Evolutionary conservation across 768 basidiomycete species (phyloP).

Genomic region (Rhodocollybia butyracea): DNA sequence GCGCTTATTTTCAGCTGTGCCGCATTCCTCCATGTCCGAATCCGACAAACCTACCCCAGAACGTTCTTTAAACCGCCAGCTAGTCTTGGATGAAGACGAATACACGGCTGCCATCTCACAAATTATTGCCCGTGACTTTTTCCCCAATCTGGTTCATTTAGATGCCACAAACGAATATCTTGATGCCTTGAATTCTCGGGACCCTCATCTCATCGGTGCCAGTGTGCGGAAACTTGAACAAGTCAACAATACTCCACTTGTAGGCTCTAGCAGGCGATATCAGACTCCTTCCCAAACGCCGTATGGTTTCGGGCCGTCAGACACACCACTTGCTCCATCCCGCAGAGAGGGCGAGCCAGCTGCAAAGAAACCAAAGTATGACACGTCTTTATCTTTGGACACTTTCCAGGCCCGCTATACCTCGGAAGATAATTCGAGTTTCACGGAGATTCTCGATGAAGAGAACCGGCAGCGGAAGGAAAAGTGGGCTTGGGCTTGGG

Average conservation of each 20-base stretch:
- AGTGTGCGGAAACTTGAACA: constrained; percentile 74
- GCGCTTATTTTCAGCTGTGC: not conserved
- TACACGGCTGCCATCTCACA: constrained; percentile 87
- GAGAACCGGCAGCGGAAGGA: constrained; percentile 84
- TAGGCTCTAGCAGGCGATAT: constrained; percentile 14
- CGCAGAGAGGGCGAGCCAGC: constrained; percentile 36
- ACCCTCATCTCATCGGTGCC: constrained; percentile 71
- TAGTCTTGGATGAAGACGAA: constrained; percentile 87
- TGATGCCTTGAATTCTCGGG: constrained; percentile 71
- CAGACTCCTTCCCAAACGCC: constrained; percentile 66
- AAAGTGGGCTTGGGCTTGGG: constrained; percentile 91
- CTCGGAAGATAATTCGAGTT: constrained; percentile 96
- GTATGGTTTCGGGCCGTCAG: constrained; percentile 51
- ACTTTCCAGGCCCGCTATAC: constrained; percentile 89
- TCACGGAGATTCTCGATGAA: constrained; percentile 86
- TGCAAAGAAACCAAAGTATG: constrained; percentile 56
- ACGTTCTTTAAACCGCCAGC: constrained; percentile 69
- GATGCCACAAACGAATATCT: constrained; percentile 88
- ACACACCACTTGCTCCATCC: constrained; percentile 61
- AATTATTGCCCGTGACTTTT: constrained; percentile 97
- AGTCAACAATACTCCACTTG: constrained; percentile 42
- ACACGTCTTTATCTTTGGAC: constrained; percentile 69
- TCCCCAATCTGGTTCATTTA: constrained; percentile 87
- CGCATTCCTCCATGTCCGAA: constrained; percentile 1
- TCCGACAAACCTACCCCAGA: constrained; percentile 16